Evolutionary conservation across 441 rosid genomes (phyloP).

Genomic region (Pelargonium myrrhifolium): DNA sequence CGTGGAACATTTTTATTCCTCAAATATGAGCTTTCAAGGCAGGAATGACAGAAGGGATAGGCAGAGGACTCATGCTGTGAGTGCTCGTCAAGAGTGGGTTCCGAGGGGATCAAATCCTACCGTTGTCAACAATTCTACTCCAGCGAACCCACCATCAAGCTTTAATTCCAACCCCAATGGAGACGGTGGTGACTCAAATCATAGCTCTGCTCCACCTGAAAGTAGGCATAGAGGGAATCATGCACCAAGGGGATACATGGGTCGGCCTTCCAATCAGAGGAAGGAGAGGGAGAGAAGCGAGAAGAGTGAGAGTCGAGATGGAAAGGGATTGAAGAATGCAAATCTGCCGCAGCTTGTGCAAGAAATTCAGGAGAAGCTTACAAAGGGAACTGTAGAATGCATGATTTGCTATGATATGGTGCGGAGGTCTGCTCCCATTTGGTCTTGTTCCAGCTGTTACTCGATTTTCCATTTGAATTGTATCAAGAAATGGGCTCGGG

Average conservation of each 20-base stretch:
- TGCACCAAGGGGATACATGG: conserved; percentile 26
- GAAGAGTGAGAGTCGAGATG: conserved; percentile 19
- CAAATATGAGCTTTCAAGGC: conserved; percentile 50
- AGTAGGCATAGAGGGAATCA: conserved; percentile 30
- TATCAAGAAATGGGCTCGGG: conserved; percentile 94
- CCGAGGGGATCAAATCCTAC: conserved; percentile 48
- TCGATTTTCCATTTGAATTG: conserved; percentile 90
- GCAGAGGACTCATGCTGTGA: conserved; percentile 34
- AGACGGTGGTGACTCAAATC: neutral
- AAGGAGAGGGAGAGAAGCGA: conserved; percentile 33
- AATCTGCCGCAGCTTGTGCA: conserved; percentile 89
- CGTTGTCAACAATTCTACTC: neutral
- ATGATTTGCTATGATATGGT: conserved; percentile 99
- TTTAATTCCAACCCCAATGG: conserved; percentile 19
- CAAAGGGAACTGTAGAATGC: conserved; percentile 71
- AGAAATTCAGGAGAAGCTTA: conserved; percentile 84
- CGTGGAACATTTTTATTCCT: neutral
- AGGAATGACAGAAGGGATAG: conserved; percentile 53
- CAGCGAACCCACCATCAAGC: conserved; percentile 20
- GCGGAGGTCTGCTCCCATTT: conserved; percentile 64
- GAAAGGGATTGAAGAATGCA: conserved; percentile 33
- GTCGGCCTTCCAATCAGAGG: conserved; percentile 33
- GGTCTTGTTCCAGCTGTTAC: conserved; percentile 96
- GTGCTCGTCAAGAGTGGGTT: conserved; percentile 63
- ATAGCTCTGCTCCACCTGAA: conserved; percentile 21